A percentile compares a stretch with the other conserved stretches of the same genome.
phyloP scores from a whole-genome alignment of 139 green algal species.

The Nannochloris sp. region DNA sequence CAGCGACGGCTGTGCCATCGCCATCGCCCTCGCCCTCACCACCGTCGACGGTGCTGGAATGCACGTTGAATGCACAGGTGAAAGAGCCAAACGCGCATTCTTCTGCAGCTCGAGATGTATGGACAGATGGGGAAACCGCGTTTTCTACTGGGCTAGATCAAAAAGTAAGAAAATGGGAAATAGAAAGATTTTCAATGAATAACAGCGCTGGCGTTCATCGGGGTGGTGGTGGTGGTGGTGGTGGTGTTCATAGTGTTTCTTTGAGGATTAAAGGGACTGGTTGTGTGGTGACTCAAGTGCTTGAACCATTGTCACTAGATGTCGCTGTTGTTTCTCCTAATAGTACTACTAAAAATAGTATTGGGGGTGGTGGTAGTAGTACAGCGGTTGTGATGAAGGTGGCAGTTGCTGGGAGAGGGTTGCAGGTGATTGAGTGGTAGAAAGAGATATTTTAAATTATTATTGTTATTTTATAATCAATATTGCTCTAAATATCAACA shows the following conservation, averaged over 20 bases:
- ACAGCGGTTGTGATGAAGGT: too few species aligned
- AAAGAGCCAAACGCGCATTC: slow-evolving; percentile 23
- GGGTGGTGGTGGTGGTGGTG: too few species aligned
- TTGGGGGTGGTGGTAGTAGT: not conserved
- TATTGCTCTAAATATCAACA: not conserved
- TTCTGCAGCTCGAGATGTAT: slow-evolving; percentile 29
- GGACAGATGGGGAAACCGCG: slow-evolving; percentile 3
- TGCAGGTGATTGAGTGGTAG: not conserved
- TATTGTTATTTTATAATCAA: not conserved
- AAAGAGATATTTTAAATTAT: not conserved
- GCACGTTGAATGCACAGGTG: not conserved
- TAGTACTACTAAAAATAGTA: not conserved
- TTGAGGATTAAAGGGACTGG: not conserved
- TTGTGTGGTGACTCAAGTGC: not conserved
- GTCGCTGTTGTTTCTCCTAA: not conserved
- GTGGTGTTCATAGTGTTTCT: too few species aligned
- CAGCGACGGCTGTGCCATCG: not conserved
- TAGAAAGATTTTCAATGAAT: too few species aligned
- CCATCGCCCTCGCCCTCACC: not conserved
- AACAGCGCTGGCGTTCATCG: too few species aligned
- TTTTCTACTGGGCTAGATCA: slow-evolving; percentile 36
- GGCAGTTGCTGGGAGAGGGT: slow-evolving; percentile 1
- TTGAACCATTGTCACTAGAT: slow-evolving; percentile 2
- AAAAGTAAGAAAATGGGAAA: slow-evolving; percentile 25
- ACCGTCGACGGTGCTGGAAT: not conserved